Evolutionary conservation across 2,329 filamentous ascomycete species (phyloP), one percentile per base, ranked within the genome.

Genomic region (Penicillium sp.): DNA sequence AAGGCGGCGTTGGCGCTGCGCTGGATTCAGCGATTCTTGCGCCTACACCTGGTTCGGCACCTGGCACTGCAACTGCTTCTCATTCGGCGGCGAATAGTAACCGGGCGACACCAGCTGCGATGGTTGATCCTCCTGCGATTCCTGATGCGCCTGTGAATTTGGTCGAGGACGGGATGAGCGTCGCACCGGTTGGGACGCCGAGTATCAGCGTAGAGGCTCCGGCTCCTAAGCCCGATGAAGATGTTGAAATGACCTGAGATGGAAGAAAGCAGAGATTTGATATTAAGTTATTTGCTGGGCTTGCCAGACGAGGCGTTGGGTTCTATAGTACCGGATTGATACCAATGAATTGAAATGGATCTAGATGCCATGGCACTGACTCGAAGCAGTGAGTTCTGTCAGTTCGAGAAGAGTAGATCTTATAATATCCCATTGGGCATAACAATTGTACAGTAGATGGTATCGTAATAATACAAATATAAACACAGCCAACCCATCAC

Each of bases 1-100:
- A 69, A 48, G 64, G 61, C 30, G 69, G 66, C 18, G 67, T 69
- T 6, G 63, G 61, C 7, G 66, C 66, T 8, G 66, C 65, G 13
- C 64, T 69, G 44, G 66, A 69, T 30, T 58, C 62, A 15, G 48
- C 63, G 2, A 50, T 58, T 23, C 49, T 63, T 32, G 58, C 49
- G 26, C 51, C 55, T 1, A 51, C 55, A 12, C 39, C 44, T 44
- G 42, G 36, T 20, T 49, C 45, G 13, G 24, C 15, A 5, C 27
- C 20, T 37, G 54, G 53, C 18, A 54, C 52, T 13, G 48, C 43
- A 17, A 56, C 39, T 7, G 58, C 40, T 20, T 56, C 52, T 15
- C 65, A 65, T 48, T 54, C 53, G 23, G 58, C 54, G 37, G 56
- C 52, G 9, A 63, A 66, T 41, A 62, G 59, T 33, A 56, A 63